Conservation (phyloP, 306 rosid species). For the Calophaca sinica region DNA sequence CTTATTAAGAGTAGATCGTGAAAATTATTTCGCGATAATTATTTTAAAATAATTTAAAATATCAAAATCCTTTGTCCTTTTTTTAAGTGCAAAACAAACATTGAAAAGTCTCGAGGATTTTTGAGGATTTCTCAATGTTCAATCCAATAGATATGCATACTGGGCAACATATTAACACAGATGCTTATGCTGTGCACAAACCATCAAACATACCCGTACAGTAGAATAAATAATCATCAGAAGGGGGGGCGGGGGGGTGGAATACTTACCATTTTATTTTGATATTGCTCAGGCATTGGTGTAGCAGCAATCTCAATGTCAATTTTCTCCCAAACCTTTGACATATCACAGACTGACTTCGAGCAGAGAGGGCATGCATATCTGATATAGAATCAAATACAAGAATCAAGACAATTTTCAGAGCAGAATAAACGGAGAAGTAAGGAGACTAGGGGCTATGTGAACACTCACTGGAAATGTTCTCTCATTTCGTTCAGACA, state of each 20-base stretch:
- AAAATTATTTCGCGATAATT: no score
- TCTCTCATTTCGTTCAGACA: slow-evolving; percentile 88
- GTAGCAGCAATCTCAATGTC: slow-evolving; percentile 83
- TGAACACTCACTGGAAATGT: slow-evolving; percentile 74
- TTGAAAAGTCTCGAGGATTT: no score
- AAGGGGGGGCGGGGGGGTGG: not conserved
- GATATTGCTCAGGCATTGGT: slow-evolving; percentile 72
- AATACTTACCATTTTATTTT: slow-evolving; percentile 64
- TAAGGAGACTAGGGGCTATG: not conserved
- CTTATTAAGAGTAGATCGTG: no score
- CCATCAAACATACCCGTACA: not conserved
- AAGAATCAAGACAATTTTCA: not conserved
- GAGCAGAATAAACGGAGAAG: not conserved
- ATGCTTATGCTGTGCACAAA: not conserved
- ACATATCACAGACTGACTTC: slow-evolving; percentile 86
- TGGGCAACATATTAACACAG: not conserved
- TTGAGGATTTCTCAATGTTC: not conserved
- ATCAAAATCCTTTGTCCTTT: not conserved
- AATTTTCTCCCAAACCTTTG: slow-evolving; percentile 86
- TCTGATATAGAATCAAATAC: slow-evolving; percentile 44
- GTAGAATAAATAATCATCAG: not conserved
- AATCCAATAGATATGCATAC: not conserved
- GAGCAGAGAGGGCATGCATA: slow-evolving; percentile 91
- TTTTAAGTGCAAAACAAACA: not conserved
- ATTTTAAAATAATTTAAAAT: no score